Conservation (phyloP, 1,284 basidiomycete genomes). For the Cutaneotrichosporon sp. region DNA sequence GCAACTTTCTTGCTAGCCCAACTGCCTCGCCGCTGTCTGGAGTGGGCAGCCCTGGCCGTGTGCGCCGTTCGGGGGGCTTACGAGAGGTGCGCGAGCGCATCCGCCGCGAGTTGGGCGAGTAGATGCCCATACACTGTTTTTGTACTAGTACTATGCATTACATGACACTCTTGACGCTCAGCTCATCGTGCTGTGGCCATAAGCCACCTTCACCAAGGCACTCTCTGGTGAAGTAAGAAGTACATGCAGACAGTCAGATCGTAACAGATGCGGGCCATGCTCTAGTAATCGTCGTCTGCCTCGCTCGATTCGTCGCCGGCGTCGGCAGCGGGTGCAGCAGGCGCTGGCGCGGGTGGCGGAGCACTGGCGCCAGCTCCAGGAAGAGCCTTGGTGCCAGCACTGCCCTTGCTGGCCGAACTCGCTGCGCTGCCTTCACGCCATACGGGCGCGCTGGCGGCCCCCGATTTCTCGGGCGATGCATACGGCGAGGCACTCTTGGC, state of each 20-base stretch:
- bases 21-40: slow-evolving; percentile 6
- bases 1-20: not conserved
- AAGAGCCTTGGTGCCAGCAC: not conserved
- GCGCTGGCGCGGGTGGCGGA: not conserved
- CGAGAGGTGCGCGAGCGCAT: slow-evolving; percentile 45
- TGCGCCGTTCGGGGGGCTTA: slow-evolving; percentile 34
- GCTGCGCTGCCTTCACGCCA: slow-evolving; percentile 1
- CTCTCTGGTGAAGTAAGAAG: not conserved
- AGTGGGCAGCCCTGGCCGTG: slow-evolving; percentile 38
- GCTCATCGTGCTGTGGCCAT: no score
- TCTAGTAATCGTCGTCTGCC: slow-evolving; percentile 18
- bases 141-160: not conserved
- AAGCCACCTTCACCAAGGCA: not conserved
- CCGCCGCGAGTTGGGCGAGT: slow-evolving; percentile 40
- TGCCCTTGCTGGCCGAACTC: not conserved
- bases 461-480: not conserved
- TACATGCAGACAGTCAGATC: no score
- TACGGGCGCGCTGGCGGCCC: slow-evolving; percentile 1
- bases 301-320: slow-evolving; percentile 14
- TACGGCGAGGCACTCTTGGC: slow-evolving; percentile 9
- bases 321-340: not conserved
- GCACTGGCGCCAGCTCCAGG: not conserved
- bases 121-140: not conserved
- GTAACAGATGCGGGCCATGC: no score
- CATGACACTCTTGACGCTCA: not conserved